phyloP scores from a whole-genome alignment of 805 yeast genomes.

The Candida broadrunensis region DNA sequence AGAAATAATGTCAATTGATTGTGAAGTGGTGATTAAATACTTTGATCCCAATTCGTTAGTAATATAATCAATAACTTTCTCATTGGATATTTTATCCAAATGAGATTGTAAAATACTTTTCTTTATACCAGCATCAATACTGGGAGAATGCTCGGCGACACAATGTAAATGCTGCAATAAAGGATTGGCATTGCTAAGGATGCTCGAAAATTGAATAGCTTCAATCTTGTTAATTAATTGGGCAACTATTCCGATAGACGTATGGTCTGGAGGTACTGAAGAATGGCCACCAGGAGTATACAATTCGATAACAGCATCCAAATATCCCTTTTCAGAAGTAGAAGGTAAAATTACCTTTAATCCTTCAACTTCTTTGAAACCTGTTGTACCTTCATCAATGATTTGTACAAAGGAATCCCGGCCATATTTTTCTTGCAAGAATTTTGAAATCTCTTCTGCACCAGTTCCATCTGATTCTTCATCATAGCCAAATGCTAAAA shows the following conservation, averaged over 20 bases:
- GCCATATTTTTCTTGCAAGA: slow-evolving; percentile 37
- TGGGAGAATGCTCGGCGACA: slow-evolving; percentile 41
- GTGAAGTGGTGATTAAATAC: slow-evolving; percentile 44
- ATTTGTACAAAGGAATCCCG: slow-evolving; percentile 40
- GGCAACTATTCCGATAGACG: slow-evolving; percentile 46
- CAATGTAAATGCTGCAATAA: slow-evolving; percentile 43
- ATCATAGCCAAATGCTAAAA: slow-evolving; percentile 50
- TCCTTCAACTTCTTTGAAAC: slow-evolving; percentile 24
- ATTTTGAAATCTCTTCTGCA: slow-evolving; percentile 31
- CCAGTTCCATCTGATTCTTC: slow-evolving; percentile 47
- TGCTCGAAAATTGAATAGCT: slow-evolving; percentile 29
- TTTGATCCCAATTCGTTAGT: slow-evolving; percentile 21
- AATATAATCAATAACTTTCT: slow-evolving; percentile 32
- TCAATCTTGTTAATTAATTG: slow-evolving; percentile 40
- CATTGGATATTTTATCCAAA: slow-evolving; percentile 33
- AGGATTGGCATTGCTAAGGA: slow-evolving; percentile 43
- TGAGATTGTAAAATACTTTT: slow-evolving; percentile 38
- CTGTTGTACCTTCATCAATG: slow-evolving; percentile 40
- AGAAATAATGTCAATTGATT: slow-evolving; percentile 43
- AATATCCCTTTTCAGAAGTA: slow-evolving; percentile 48
- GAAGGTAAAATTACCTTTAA: slow-evolving; percentile 42
- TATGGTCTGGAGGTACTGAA: slow-evolving; percentile 47
- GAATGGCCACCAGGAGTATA: slow-evolving; percentile 52
- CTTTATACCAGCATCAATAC: slow-evolving; percentile 29
- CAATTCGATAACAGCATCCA: slow-evolving; percentile 38